Evolutionary conservation across 495 filamentous ascomycete genomes (phyloP).

Genomic region (Pseudotulostoma volvatum): DNA sequence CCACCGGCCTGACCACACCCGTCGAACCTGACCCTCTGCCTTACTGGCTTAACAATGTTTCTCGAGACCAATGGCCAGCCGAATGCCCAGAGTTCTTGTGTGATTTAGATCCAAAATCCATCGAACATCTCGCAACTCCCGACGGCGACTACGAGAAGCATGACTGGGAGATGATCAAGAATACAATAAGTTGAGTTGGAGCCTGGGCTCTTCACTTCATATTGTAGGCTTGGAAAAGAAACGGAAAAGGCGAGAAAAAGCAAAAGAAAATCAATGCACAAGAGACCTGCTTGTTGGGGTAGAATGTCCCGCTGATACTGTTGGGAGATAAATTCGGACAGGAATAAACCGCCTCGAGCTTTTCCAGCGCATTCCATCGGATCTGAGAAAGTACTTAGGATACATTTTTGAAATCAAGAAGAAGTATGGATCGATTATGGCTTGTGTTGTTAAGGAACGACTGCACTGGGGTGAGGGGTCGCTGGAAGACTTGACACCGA

Average conservation of each 20-base stretch:
- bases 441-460: slow-evolving; percentile 50
- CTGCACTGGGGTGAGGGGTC: slow-evolving; percentile 42
- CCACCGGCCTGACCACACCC: not conserved
- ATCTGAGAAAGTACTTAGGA: slow-evolving; percentile 54
- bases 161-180: slow-evolving; percentile 46
- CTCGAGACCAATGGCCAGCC: slow-evolving; percentile 36
- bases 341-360: slow-evolving; percentile 49
- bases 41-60: slow-evolving; percentile 73
- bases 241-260: too few species aligned
- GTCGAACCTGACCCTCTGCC: slow-evolving; percentile 24
- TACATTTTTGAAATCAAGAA: slow-evolving; percentile 44
- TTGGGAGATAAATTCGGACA: slow-evolving; percentile 6
- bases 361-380: slow-evolving; percentile 58
- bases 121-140: slow-evolving; percentile 45
- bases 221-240: too few species aligned
- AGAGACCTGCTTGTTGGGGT: too few species aligned
- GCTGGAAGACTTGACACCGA: slow-evolving; percentile 23
- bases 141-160: slow-evolving; percentile 41
- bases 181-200: slow-evolving; percentile 36
- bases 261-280: too few species aligned
- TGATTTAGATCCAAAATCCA: slow-evolving; percentile 29
- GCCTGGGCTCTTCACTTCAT: too few species aligned
- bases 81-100: slow-evolving; percentile 56
- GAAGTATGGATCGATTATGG: slow-evolving; percentile 55
- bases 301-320: not conserved